Conservation (phyloP, 73 alveolate species). For the Paramecium biaurelia region DNA sequence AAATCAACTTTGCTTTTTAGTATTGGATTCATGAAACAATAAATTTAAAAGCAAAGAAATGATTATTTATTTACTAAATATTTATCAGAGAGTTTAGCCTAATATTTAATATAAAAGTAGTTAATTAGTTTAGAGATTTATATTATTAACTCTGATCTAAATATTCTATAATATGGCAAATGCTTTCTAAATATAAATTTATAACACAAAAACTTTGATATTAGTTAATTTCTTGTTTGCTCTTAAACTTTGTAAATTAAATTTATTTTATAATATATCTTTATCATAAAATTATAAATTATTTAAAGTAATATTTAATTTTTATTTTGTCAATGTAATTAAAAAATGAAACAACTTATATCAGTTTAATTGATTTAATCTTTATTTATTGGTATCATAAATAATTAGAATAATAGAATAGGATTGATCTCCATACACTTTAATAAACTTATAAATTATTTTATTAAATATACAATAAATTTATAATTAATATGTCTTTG, state of each 20-base stretch:
- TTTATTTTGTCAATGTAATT: background rate
- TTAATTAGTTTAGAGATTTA: background rate
- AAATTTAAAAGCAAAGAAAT: background rate
- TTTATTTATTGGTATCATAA: background rate
- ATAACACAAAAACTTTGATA: background rate
- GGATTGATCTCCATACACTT: background rate
- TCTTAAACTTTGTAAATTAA: background rate
- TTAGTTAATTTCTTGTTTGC: background rate
- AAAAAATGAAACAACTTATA: background rate
- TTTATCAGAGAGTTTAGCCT: background rate
- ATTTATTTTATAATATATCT: background rate
- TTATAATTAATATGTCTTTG: background rate
- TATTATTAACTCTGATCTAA: background rate
- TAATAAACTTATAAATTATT: background rate
- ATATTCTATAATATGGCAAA: background rate
- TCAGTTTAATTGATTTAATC: background rate
- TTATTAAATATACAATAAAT: too few relatives aligned
- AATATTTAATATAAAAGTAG: background rate
- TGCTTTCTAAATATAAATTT: background rate
- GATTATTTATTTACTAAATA: background rate
- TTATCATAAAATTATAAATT: background rate
- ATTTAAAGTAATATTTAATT: background rate
- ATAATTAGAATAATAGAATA: background rate
- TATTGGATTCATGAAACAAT: background rate
- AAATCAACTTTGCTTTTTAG: background rate